phyloP scores from a whole-genome alignment of 2,329 filamentous ascomycete species.

The Tolypocladium album region DNA sequence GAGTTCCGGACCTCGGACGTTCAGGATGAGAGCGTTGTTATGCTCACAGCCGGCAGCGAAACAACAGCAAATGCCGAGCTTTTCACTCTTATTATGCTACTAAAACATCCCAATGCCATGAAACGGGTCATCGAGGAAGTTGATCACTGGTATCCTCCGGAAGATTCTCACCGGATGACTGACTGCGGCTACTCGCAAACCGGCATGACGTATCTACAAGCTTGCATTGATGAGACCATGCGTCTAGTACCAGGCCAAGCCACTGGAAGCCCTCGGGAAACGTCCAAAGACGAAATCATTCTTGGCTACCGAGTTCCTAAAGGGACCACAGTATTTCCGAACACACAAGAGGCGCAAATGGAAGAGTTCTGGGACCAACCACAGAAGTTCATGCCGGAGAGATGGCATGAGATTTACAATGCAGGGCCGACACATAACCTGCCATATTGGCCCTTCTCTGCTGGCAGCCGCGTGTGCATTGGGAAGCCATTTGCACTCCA shows the following conservation, averaged over 20 bases:
- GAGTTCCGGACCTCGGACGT: slow-evolving; percentile 1
- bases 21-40: slow-evolving; percentile 2
- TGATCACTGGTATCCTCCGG: not conserved
- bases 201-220: not conserved
- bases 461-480: not conserved
- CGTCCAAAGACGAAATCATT: not conserved
- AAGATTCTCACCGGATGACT: not conserved
- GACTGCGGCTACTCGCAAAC: slow-evolving; percentile 1
- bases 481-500: not conserved
- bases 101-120: not conserved
- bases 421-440: not conserved
- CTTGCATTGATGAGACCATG: slow-evolving; percentile 1
- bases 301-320: not conserved
- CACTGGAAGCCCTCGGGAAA: not conserved
- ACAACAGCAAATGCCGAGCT: slow-evolving; percentile 1
- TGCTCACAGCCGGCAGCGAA: slow-evolving; percentile 2
- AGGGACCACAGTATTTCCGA: slow-evolving; percentile 1
- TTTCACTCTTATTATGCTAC: not conserved
- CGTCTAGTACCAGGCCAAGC: not conserved
- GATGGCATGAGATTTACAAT: not conserved
- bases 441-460: not conserved
- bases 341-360: not conserved
- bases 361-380: not conserved
- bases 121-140: not conserved
- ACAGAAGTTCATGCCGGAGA: not conserved